Evolutionary conservation across 2,329 filamentous ascomycete species (phyloP).

Genomic region (Fusarium palustre): DNA sequence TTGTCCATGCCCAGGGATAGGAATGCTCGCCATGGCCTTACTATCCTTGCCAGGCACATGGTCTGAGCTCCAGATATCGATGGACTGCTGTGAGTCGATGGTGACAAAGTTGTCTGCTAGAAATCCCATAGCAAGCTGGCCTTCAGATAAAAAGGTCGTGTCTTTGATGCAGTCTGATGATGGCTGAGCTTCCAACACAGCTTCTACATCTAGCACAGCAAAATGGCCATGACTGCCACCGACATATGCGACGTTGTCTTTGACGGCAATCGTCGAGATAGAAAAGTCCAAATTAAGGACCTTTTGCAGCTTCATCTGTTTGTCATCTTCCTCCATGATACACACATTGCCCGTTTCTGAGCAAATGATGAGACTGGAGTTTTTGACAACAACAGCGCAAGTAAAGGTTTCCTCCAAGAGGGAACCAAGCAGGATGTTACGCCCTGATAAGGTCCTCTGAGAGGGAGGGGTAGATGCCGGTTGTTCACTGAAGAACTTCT

Average conservation of each 20-base stretch:
- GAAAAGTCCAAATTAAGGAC: slow-evolving; percentile 75
- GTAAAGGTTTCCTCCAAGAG: slow-evolving; percentile 88
- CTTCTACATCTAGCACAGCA: slow-evolving; percentile 63
- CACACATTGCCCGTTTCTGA: slow-evolving; percentile 93
- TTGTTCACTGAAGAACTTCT: slow-evolving; percentile 63
- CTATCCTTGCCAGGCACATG: slow-evolving; percentile 56
- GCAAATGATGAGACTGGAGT: slow-evolving; percentile 82
- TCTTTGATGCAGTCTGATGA: slow-evolving; percentile 54
- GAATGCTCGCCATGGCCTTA: slow-evolving; percentile 59
- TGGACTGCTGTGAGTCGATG: slow-evolving; percentile 79
- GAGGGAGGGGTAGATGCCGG: slow-evolving; percentile 48
- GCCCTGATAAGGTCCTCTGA: slow-evolving; percentile 78
- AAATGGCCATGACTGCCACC: slow-evolving; percentile 74
- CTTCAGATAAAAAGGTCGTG: slow-evolving; percentile 54
- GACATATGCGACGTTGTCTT: slow-evolving; percentile 71
- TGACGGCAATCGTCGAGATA: slow-evolving; percentile 74
- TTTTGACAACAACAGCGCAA: slow-evolving; percentile 76
- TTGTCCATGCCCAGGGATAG: slow-evolving; percentile 72
- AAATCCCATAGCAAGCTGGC: slow-evolving; percentile 76
- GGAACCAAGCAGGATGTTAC: slow-evolving; percentile 86
- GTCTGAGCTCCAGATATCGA: slow-evolving; percentile 72
- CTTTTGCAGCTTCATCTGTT: slow-evolving; percentile 76
- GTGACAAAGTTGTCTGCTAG: slow-evolving; percentile 76
- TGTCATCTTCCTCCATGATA: slow-evolving; percentile 80
- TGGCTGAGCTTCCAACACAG: slow-evolving; percentile 58